Evolutionary conservation across 2,329 filamentous ascomycete genomes (phyloP), one percentile per base, ranked within the genome.

Genomic region (Aspergillus sp.): DNA sequence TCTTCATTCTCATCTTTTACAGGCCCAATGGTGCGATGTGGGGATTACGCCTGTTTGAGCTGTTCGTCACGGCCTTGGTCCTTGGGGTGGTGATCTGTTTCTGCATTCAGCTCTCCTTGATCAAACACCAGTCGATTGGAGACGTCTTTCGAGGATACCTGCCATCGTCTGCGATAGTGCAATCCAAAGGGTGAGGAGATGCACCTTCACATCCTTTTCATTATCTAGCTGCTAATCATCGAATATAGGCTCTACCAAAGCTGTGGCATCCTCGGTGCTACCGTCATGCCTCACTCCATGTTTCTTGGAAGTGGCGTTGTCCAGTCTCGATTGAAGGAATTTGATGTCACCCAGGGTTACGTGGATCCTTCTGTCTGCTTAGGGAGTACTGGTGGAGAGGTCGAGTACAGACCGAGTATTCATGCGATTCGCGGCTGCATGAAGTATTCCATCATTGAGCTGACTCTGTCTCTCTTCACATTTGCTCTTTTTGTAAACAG

Each of bases 401-500:
- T 76, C 2, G 81, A 83, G 53, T 94, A 93, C 68, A 75, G 83
- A 5, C 89, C 89, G 0, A 89, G 87, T 1, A 77, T 89, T 1
- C 72, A 79, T 5, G 88, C 89, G n/a, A 90, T 94, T 58, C 81
- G 81, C 14, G 81, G 85, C 62, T 91, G 86, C 56, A 81, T 92
- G 64, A 88, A 85, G 55, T 88, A 88, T 67, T 89, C 87, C 3
- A 85, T 89, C 52, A 74, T 81, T 17, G 89, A 94, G 66, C 75
- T 92, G 9, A 76, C 82, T 5, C 66, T 91, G 13, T 88, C 87
- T 0, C 84, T 94, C 32, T 90, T 91, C 67, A 90, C 88, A 0
- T 92, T 93, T 67, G 89, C 89, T 0, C 80, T 94, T 3, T 94
- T 94, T 64, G 88, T 93, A 64, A 94, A 94, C 75, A 88, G 84